Evolutionary conservation across 139 green algal species (phyloP).

Genomic region (Chlorella sp.): DNA sequence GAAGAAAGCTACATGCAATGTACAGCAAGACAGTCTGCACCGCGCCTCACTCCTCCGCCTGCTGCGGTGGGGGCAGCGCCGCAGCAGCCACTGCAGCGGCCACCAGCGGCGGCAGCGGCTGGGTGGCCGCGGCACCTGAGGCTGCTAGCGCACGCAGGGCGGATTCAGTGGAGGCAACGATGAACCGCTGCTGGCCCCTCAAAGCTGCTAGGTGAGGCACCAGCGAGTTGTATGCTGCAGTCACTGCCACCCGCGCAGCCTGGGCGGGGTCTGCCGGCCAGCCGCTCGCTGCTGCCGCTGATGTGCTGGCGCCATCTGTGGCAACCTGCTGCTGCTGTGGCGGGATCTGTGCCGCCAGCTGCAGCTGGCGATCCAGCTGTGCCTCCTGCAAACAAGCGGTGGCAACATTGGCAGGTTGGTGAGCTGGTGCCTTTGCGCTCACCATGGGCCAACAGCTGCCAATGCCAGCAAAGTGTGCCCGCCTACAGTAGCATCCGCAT

Average conservation of each 20-base stretch:
- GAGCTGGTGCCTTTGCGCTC: too few species aligned
- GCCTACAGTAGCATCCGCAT: too few species aligned
- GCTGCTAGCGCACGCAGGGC: neutral
- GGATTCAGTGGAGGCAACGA: neutral
- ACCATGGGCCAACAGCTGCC: too few species aligned
- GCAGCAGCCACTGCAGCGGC: constrained; percentile 8
- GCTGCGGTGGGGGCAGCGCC: neutral
- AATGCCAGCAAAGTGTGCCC: too few species aligned
- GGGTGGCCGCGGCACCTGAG: neutral
- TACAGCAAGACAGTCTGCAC: too few species aligned
- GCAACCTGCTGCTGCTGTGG: neutral
- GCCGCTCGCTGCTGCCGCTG: neutral
- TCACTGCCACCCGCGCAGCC: neutral
- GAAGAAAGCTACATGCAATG: too few species aligned
- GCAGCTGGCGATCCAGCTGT: too few species aligned
- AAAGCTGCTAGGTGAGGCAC: neutral
- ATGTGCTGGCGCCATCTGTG: neutral
- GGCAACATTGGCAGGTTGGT: too few species aligned
- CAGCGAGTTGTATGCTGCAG: neutral
- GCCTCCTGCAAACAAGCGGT: too few species aligned
- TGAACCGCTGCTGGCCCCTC: neutral
- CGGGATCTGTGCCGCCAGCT: neutral
- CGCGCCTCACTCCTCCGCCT: constrained; percentile 8
- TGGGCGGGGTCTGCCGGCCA: neutral
- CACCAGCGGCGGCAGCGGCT: constrained; percentile 16